Conservation (phyloP, 495 filamentous ascomycete genomes). For the Penicillium soppii region DNA sequence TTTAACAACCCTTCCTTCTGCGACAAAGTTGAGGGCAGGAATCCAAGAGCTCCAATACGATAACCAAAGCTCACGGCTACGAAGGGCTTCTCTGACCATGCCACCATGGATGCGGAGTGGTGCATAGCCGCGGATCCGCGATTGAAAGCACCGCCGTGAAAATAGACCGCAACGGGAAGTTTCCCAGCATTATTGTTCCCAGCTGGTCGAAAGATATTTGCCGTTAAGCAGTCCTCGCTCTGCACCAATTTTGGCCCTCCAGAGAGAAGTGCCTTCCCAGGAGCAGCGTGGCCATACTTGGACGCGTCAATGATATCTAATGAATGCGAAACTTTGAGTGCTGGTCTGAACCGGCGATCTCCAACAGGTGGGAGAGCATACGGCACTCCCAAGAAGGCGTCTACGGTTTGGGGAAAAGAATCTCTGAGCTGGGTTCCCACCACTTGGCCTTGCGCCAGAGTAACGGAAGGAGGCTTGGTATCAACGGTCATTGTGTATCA, state of each 20-base stretch:
- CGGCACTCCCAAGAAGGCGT: constrained; percentile 61
- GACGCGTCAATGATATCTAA: constrained; percentile 41
- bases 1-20: constrained; percentile 58
- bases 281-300: constrained; percentile 29
- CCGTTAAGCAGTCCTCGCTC: constrained; percentile 54
- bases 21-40: constrained; percentile 52
- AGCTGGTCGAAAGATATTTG: constrained; percentile 51
- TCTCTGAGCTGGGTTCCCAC: constrained; percentile 45
- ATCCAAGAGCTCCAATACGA: constrained; percentile 64
- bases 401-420: constrained; percentile 45
- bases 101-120: constrained; percentile 49
- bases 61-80: constrained; percentile 61
- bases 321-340: constrained; percentile 35
- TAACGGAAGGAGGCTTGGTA: constrained; percentile 30
- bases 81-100: constrained; percentile 55
- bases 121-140: constrained; percentile 36
- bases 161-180: constrained; percentile 59
- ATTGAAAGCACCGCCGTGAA: constrained; percentile 41
- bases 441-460: constrained; percentile 54
- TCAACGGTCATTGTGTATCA: constrained; percentile 4
- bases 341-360: constrained; percentile 55
- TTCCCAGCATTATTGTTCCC: constrained; percentile 25
- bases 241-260: constrained; percentile 32
- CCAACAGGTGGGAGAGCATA: constrained; percentile 57
- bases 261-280: constrained; percentile 24